A percentile compares a stretch with the other conserved stretches of the same genome.
Conservation (phyloP, 2,329 filamentous ascomycete species). For the Colletotrichum lindemuthianum region DNA sequence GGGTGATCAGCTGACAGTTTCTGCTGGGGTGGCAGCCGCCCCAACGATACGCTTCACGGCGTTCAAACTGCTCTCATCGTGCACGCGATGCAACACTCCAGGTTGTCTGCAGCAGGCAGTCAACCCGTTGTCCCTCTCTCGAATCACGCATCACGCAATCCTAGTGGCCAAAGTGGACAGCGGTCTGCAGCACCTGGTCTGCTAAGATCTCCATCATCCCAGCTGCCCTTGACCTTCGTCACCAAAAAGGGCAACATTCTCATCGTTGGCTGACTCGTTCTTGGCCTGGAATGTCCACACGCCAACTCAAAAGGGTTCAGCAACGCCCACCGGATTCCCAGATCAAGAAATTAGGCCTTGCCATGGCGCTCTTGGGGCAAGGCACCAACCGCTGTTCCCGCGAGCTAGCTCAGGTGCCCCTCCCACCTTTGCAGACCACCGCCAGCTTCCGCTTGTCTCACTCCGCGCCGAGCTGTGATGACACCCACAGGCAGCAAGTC, state of each 20-base stretch:
- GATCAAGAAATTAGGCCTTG: constrained; percentile 8
- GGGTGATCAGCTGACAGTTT: constrained; percentile 24
- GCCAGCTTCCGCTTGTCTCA: constrained; percentile 16
- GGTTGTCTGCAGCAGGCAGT: no score
- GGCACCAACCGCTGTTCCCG: constrained; percentile 29
- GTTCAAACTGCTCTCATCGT: no score
- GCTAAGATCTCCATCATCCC: constrained; percentile 10
- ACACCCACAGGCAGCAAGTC: constrained; percentile 16
- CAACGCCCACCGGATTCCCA: constrained; percentile 7
- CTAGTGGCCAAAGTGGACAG: neutral
- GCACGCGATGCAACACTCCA: no score
- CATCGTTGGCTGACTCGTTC: constrained; percentile 7
- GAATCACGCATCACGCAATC: neutral
- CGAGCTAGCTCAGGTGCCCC: constrained; percentile 20
- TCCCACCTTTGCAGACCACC: neutral
- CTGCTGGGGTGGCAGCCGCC: constrained; percentile 8
- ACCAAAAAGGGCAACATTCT: constrained; percentile 20
- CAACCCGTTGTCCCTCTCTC: neutral
- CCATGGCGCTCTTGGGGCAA: constrained; percentile 15
- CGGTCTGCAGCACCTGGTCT: neutral
- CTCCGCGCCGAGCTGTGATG: constrained; percentile 17
- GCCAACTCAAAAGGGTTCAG: constrained; percentile 1
- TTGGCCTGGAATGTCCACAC: constrained; percentile 3
- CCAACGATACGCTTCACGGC: no score
- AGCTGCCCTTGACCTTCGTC: neutral